Conservation (phyloP, 2,329 filamentous ascomycete genomes). For the Colletotrichum horii region DNA sequence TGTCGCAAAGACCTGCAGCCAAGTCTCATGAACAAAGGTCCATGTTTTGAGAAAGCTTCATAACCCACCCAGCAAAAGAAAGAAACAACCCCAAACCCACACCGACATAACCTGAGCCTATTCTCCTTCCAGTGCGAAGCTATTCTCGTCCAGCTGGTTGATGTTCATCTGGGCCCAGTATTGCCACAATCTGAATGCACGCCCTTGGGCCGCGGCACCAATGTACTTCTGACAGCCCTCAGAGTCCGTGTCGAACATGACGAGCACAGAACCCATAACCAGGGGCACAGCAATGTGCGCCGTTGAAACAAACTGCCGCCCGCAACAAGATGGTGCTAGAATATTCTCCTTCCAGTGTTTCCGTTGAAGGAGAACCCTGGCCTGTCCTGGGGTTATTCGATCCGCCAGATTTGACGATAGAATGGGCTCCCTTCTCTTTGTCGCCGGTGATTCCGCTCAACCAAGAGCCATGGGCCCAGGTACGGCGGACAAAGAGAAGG, state of each 20-base stretch:
- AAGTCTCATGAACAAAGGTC: rapidly evolving
- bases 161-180: background rate
- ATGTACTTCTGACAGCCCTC: background rate
- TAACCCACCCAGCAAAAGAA: background rate
- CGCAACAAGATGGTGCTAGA: background rate
- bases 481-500: background rate
- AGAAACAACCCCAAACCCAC: background rate
- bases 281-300: background rate
- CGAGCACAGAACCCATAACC: background rate
- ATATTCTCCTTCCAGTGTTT: background rate
- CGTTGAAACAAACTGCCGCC: background rate
- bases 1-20: background rate
- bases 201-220: background rate
- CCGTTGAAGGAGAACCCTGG: too few species aligned
- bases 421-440: background rate
- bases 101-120: background rate
- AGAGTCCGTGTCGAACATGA: background rate
- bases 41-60: background rate
- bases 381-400: too few species aligned
- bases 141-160: rapidly evolving
- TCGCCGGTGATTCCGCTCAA: background rate
- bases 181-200: background rate
- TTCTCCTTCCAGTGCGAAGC: background rate
- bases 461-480: background rate
- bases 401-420: background rate